Evolutionary conservation across 495 filamentous ascomycete species (phyloP).

Genomic region (Letharia columbiana): DNA sequence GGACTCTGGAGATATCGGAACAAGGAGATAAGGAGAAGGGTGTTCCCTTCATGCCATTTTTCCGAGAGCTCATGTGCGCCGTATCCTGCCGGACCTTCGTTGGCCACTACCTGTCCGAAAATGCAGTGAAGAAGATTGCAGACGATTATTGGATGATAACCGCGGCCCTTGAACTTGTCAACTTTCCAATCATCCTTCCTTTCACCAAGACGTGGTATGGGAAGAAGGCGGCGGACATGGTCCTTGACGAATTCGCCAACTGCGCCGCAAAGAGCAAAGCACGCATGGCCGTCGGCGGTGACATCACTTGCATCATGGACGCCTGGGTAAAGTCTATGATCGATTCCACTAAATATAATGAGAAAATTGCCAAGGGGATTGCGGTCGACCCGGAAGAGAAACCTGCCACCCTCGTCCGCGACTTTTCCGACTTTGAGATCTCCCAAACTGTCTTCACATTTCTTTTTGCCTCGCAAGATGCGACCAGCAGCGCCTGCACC

Average conservation of each 20-base stretch:
- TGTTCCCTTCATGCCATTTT: slow-evolving; percentile 78
- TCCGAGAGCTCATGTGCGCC: slow-evolving; percentile 94
- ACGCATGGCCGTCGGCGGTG: slow-evolving; percentile 84
- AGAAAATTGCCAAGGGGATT: slow-evolving; percentile 60
- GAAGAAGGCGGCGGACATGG: slow-evolving; percentile 90
- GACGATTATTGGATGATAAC: slow-evolving; percentile 97
- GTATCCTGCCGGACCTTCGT: slow-evolving; percentile 94
- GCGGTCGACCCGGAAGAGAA: slow-evolving; percentile 63
- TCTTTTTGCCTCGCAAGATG: slow-evolving; percentile 96
- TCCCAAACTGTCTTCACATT: slow-evolving; percentile 94
- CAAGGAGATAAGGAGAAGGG: slow-evolving; percentile 60
- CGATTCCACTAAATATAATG: slow-evolving; percentile 67
- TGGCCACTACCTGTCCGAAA: slow-evolving; percentile 87
- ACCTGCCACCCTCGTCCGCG: slow-evolving; percentile 69
- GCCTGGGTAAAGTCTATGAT: slow-evolving; percentile 83
- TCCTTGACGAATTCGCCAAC: slow-evolving; percentile 78
- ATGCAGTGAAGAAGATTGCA: slow-evolving; percentile 85
- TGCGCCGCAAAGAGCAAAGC: slow-evolving; percentile 90
- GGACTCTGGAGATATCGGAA: slow-evolving; percentile 63
- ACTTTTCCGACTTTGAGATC: slow-evolving; percentile 89
- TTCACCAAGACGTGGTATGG: slow-evolving; percentile 97
- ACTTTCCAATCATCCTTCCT: slow-evolving; percentile 95
- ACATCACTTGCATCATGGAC: slow-evolving; percentile 87
- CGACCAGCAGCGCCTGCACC: slow-evolving; percentile 82
- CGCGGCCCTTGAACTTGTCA: slow-evolving; percentile 90